Conservation (phyloP, 345 rosid genomes). For the Pelargonium nanum region DNA sequence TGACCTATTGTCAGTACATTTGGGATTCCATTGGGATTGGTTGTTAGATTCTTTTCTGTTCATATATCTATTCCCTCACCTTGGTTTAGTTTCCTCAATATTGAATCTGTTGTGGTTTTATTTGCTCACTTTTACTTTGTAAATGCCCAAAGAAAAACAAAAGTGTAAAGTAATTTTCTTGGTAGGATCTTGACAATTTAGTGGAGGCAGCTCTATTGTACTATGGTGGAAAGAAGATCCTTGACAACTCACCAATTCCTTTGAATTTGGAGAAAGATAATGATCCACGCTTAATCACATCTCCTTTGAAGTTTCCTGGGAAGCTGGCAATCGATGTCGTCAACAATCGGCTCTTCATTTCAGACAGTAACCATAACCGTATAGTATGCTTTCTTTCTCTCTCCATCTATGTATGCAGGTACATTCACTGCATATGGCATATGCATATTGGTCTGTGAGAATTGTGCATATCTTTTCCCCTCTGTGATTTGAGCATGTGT, state of each 20-base stretch:
- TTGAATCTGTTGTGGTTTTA: background rate
- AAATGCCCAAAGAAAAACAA: background rate
- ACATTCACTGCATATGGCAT: background rate
- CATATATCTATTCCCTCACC: too few species aligned
- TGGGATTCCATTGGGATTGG: background rate
- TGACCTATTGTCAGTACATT: background rate
- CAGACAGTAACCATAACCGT: slow-evolving; percentile 95
- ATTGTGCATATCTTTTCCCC: background rate
- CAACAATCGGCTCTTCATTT: slow-evolving; percentile 82
- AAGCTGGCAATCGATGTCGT: slow-evolving; percentile 78
- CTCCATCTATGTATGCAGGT: slow-evolving; percentile 6
- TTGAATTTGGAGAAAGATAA: slow-evolving; percentile 69
- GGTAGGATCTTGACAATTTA: slow-evolving; percentile 78
- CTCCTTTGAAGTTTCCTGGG: slow-evolving; percentile 93
- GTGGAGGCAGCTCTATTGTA: slow-evolving; percentile 77
- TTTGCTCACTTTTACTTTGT: background rate
- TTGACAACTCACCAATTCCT: slow-evolving; percentile 60
- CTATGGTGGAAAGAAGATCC: slow-evolving; percentile 60
- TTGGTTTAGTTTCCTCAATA: too few species aligned
- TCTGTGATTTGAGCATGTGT: background rate
- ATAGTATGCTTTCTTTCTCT: slow-evolving; percentile 43
- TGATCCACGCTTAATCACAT: slow-evolving; percentile 60
- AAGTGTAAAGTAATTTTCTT: background rate
- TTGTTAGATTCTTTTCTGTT: too few species aligned
- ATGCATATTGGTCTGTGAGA: background rate